Evolutionary conservation across 176 grass and related monocot genomes (phyloP), one percentile per base, ranked within the genome.

Genomic region (Thinopyrum elongatum): DNA sequence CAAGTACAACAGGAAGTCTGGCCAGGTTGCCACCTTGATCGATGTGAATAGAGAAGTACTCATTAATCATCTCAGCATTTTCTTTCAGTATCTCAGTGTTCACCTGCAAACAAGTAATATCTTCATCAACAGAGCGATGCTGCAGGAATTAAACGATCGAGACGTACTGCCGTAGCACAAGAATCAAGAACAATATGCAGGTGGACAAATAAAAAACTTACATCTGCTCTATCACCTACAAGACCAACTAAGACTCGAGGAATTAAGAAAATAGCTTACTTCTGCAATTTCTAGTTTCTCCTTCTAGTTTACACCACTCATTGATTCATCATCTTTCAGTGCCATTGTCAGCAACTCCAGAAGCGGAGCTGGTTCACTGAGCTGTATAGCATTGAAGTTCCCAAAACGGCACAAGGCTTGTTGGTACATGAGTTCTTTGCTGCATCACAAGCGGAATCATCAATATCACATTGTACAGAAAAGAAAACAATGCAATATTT

Each of bases 381-480:
- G 88, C 61, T 98, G 95, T 31, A 98, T 95, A 64, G 93, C 93
- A 82, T 92, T 92, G 76, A 98, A 98, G 89, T 95, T 94, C 59
- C 91, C 89, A 90, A 98, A 95, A 76, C 95, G 91, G 36, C 88
- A 80, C 57, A 95, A 77, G 72, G 86, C 86, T 94, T 95, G 93
- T 76, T 94, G 95, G 92, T 92, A 95, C 95, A 98, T 98, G 59
- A 95, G 91, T 89, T 95, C 93, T 86, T 98, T 98, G 80, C 93
- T 94, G 91, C 82, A 89, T 58, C 12, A 59, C 14, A 83, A 41
- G 85, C 70, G 86, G 41, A 79, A 85, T 65, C 58, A 59, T 78
- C 14, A 88, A 46, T 25, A 84, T n/a, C 60, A 82, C 25, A 73
- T 47, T 65, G 6, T 28, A 25, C 36, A 74, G 25, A 70, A 82